Conservation (phyloP, 495 filamentous ascomycete genomes). For the Astrocystis sublimbata region DNA sequence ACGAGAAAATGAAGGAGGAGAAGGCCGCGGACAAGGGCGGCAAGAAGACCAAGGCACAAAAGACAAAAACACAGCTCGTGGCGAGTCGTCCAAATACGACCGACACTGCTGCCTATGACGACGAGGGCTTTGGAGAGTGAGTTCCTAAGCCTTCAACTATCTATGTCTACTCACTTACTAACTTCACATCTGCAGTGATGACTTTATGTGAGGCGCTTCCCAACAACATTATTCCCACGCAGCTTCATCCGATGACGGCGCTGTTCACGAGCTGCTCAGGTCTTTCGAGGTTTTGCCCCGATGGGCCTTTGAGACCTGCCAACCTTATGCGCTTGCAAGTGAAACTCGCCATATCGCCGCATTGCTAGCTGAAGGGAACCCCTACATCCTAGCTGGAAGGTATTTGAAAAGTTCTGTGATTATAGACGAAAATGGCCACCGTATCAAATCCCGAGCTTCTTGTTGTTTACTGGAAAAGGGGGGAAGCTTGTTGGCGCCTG, state of each 20-base stretch:
- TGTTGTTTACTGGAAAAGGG: constrained; percentile 6
- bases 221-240: constrained; percentile 6
- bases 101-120: constrained; percentile 74
- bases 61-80: constrained; percentile 84
- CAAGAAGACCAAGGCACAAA: constrained; percentile 94
- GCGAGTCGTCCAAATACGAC: constrained; percentile 66
- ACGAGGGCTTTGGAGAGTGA: constrained; percentile 75
- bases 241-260: constrained; percentile 5
- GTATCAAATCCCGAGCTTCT: constrained; percentile 11
- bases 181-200: constrained; percentile 40
- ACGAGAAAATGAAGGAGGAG: constrained; percentile 99
- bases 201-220: constrained; percentile 51
- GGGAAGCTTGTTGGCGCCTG: not conserved
- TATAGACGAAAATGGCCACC: constrained; percentile 6
- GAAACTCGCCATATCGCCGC: constrained; percentile 3
- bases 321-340: constrained; percentile 13
- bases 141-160: constrained; percentile 33
- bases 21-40: constrained; percentile 89
- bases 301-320: constrained; percentile 15
- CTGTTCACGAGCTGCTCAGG: constrained; percentile 2
- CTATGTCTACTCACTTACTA: constrained; percentile 14
- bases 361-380: constrained; percentile 6
- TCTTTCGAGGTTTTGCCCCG: constrained; percentile 1
- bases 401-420: constrained; percentile 6
- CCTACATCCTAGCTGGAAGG: not conserved